Evolutionary conservation across 257 asterid species (phyloP), one percentile per base, ranked within the genome.

Genomic region (Misopates orontium): DNA sequence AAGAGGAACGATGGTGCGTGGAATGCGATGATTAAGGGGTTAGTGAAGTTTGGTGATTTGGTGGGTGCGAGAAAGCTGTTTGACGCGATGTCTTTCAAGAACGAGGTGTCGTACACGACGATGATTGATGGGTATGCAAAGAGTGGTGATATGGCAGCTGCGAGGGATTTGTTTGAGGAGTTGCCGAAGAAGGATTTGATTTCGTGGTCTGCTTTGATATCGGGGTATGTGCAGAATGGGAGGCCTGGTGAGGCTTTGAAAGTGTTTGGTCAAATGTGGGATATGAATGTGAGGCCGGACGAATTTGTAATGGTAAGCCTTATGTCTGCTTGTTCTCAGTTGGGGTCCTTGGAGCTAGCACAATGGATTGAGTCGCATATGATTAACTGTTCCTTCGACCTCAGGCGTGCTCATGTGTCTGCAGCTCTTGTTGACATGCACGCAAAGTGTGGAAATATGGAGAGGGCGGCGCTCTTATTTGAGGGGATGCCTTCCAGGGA

Each of bases 391-490:
- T 68, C 69, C 0, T 77, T 66, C 47, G 85, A 87, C 73, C 68
- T 79, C 45, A 56, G 31, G 8, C 81, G 82, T 8, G 24, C 71
- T 18, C 95, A 85, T 60, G 79, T 90, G 1, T 72, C 80, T 21
- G 81, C 94, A 1, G 88, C 95, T 66, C 95, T 85, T 2, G 68
- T 90, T 25, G 95, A 83, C 50, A 90, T 89, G 97, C 80, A 89
- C 48, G 86, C 82, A 1, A 89, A 87, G 45, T 89, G 97, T 60
- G 97, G 97, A 54, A 83, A 85, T 66, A 77, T 90, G 90, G 90
- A 82, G 54, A 81, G 87, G 51, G 95, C 95, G 5, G 64, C 56
- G 28, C 15, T 22, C 9, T 60, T 86, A 32, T 89, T 89, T 25
- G 85, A 83, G 72, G 75, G 66, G 21, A 84, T 81, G 87, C 79